A percentile compares a stretch with the other conserved stretches of the same genome.
phyloP scores from a whole-genome alignment of 1,139 yeast genomes.

The Saccharomyces hybrid region DNA sequence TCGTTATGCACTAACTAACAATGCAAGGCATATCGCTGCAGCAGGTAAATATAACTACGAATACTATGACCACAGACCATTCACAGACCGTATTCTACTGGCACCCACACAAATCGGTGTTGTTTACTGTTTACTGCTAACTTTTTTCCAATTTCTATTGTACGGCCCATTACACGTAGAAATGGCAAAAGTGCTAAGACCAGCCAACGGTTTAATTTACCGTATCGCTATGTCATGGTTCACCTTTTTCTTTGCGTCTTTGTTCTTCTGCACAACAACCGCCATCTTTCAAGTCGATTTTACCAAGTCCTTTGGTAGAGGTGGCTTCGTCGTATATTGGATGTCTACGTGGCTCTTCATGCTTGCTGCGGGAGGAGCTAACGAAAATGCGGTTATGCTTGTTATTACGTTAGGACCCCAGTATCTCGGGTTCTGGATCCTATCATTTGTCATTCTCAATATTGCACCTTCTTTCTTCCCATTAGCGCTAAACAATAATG shows the following conservation, averaged over 20 bases:
- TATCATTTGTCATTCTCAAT: slow-evolving; percentile 51
- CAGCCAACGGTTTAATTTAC: slow-evolving; percentile 42
- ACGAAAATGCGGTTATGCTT: slow-evolving; percentile 47
- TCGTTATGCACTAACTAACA: slow-evolving; percentile 15
- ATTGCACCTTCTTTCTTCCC: slow-evolving; percentile 59
- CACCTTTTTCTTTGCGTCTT: slow-evolving; percentile 44
- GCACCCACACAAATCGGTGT: slow-evolving; percentile 72
- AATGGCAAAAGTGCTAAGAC: slow-evolving; percentile 40
- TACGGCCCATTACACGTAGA: slow-evolving; percentile 46
- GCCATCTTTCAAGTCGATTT: slow-evolving; percentile 52
- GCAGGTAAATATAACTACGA: slow-evolving; percentile 28
- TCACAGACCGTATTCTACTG: slow-evolving; percentile 40
- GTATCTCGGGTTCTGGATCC: slow-evolving; percentile 50
- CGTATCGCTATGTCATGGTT: slow-evolving; percentile 41
- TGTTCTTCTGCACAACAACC: slow-evolving; percentile 49
- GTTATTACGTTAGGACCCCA: slow-evolving; percentile 41
- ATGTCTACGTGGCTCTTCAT: slow-evolving; percentile 49
- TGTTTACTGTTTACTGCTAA: slow-evolving; percentile 62
- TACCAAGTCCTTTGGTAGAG: slow-evolving; percentile 43
- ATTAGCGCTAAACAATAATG: slow-evolving; percentile 42
- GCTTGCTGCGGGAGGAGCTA: slow-evolving; percentile 55
- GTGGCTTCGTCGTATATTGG: slow-evolving; percentile 62
- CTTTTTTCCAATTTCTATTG: slow-evolving; percentile 53
- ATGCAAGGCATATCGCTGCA: slow-evolving; percentile 1
- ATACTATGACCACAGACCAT: slow-evolving; percentile 44